phyloP scores from a whole-genome alignment of 441 rosid genomes.

The Melastoma candidum region DNA sequence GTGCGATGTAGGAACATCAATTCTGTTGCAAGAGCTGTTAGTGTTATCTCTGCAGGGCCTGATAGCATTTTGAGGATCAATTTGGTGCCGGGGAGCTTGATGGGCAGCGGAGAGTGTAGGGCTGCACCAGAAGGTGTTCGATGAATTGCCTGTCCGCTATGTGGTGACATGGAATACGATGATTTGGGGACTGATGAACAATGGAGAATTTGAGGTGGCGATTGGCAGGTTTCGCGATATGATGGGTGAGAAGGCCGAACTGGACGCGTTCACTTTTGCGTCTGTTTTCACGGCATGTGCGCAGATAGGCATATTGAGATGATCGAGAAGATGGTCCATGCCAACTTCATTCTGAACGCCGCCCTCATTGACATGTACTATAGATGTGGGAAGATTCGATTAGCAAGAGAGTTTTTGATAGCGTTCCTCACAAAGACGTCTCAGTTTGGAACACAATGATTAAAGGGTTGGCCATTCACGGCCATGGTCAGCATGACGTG shows the following conservation, averaged over 20 bases:
- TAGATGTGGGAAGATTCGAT: constrained; percentile 57
- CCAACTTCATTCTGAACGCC: constrained; percentile 46
- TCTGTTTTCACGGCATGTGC: constrained; percentile 45
- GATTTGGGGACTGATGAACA: constrained; percentile 42
- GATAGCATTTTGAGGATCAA: constrained; percentile 32
- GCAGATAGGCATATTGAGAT: constrained; percentile 51
- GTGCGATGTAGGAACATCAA: constrained; percentile 25
- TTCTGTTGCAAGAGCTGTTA: constrained; percentile 32
- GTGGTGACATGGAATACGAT: constrained; percentile 53
- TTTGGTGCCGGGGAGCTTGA: constrained; percentile 36
- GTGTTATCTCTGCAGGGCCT: constrained; percentile 25
- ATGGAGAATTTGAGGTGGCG: constrained; percentile 15
- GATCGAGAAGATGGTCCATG: constrained; percentile 29
- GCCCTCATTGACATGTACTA: constrained; percentile 69
- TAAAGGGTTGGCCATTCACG: constrained; percentile 62
- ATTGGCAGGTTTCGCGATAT: too few species aligned
- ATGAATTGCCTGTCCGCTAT: constrained; percentile 23
- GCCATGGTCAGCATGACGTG: constrained; percentile 50
- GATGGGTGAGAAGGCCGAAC: constrained; percentile 4
- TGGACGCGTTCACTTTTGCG: constrained; percentile 44
- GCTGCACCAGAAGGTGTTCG: constrained; percentile 36
- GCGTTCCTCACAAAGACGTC: constrained; percentile 30
- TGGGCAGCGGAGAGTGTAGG: constrained; percentile 33
- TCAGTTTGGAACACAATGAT: constrained; percentile 80
- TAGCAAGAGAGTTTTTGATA: constrained; percentile 48